Base-by-base conservation (phyloP, 768 basidiomycete species). In the Termitomyces heimii region DNA sequence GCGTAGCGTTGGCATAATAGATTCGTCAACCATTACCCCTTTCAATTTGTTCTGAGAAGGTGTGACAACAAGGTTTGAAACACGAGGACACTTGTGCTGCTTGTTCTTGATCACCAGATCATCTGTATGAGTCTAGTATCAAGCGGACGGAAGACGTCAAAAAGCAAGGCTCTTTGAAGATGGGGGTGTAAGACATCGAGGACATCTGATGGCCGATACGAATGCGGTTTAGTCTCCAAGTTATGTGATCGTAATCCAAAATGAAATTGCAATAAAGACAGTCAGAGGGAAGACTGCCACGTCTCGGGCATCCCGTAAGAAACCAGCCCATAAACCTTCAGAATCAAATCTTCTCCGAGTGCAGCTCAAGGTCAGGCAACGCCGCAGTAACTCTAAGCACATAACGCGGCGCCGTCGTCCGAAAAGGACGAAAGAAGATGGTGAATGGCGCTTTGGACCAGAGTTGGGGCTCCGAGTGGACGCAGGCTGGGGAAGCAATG, bases 261-360 rank as follows among this genome's bases (percentile, higher is more conserved):
- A 66, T 6, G 75, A 73, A 46, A 77, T 67, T 24, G 73, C 16
- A n/a, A 69, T 62, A 61, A 81, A 79, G 18, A 75, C 56, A 44
- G 63, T 65, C 10, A 82, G 48, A 12, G 80, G 79, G 55, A 76
- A 75, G 18, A 75, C 46, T 6, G 79, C 76, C 49, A 80, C 67
- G 60, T 77, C 74, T 62, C 72, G 67, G 20, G 73, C 61, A 62
- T 81, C 79, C 9, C 65, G 68, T 45, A 78, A n/a, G 42, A 70
- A 70, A 13, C 70, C 67, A 35, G 59, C 47, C 31, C 69, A 52
- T 48, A 73, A 67, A 26, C 70, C 42, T 43, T 53, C 40, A 45
- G 49, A 31, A 14, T 44, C 53, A 8, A 13, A 39, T 26, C 13
- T 59, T 52, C 44, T 55, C 22, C 3, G n/a, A 13, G 44, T 34